Evolutionary conservation across 108 stramenopile species (phyloP), one percentile per base, ranked within the genome.

Genomic region (Cyclotella atomus): DNA sequence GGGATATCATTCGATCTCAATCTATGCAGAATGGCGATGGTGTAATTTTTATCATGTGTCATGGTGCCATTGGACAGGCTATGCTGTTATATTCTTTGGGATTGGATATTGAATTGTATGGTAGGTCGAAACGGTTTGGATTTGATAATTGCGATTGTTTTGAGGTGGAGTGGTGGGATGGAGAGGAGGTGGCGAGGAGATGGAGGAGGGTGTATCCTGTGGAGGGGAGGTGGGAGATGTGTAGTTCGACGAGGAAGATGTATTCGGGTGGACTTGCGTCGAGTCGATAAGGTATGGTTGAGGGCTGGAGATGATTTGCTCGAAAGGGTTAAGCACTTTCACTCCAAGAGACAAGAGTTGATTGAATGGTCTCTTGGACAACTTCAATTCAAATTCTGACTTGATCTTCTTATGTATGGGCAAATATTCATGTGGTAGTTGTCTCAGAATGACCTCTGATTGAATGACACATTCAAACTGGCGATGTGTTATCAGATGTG

Each of bases 51-150:
- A 35, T 82, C 14, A 77, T 82, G 73, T 62, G 65, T 36, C 75
- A 82, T 59, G 75, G 81, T 20, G 81, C 70, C 20, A 57, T 82
- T 45, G 75, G 75, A 10, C 75, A 77, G 16, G 76, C 75, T 43
- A 82, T 82, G 81, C 70, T 82, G 20, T 63, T 77, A 1, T 30
- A 65, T 17, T 76, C 81, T 19, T 34, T 82, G 19, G n/a, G n/a
- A n/a, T n/a, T n/a, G n/a, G n/a, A n/a, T n/a, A n/a, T n/a, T n/a
- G n/a, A n/a, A n/a, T n/a, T n/a, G n/a, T n/a, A n/a, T n/a, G n/a
- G n/a, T n/a, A n/a, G n/a, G n/a, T n/a, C n/a, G n/a, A n/a, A n/a
- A n/a, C n/a, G n/a, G n/a, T n/a, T n/a, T n/a, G n/a, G n/a, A n/a
- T n/a, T n/a, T n/a, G n/a, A n/a, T n/a, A n/a, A n/a, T n/a, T n/a